Evolutionary conservation across 192 early-diverging fungal genomes (phyloP).

Genomic region (Lunasporangiospora selenospora): DNA sequence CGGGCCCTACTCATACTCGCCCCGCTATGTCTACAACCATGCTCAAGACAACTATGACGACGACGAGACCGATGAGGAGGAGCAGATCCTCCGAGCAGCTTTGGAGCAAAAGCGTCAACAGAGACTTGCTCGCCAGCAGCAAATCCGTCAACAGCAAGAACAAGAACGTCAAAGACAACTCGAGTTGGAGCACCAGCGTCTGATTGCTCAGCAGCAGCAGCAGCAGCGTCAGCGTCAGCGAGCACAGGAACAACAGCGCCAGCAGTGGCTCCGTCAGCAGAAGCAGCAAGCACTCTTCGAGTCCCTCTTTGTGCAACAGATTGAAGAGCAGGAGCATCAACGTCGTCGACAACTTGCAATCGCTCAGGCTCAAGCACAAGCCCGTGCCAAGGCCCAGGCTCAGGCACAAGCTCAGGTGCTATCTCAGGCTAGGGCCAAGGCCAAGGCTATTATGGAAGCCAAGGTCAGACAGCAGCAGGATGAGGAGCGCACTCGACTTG

Average conservation of each 20-base stretch:
- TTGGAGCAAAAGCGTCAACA: slow-evolving; percentile 45
- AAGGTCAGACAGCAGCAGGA: slow-evolving; percentile 7
- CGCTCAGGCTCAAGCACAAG: not conserved
- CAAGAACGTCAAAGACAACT: not conserved
- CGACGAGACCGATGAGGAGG: slow-evolving; percentile 36
- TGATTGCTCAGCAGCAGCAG: slow-evolving; percentile 12
- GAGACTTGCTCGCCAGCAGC: slow-evolving; percentile 30
- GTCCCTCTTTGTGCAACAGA: slow-evolving; percentile 6
- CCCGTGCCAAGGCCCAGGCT: slow-evolving; percentile 3
- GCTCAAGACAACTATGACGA: no score
- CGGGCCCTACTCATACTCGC: no score
- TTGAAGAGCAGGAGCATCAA: slow-evolving; percentile 25
- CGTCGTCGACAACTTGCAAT: no score
- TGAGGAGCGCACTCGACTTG: not conserved
- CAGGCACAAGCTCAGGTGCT: slow-evolving; percentile 4
- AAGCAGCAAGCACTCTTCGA: slow-evolving; percentile 12
- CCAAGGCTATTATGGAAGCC: not conserved
- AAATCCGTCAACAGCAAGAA: slow-evolving; percentile 19
- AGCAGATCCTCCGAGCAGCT: slow-evolving; percentile 33
- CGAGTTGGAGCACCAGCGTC: slow-evolving; percentile 5
- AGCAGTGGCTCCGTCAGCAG: slow-evolving; percentile 1
- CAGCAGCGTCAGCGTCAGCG: slow-evolving; percentile 24
- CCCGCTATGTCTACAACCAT: no score
- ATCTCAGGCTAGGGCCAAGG: slow-evolving; percentile 28
- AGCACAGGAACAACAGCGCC: slow-evolving; percentile 7